Evolutionary conservation across 257 asterid genomes (phyloP), one percentile per base, ranked within the genome.

Genomic region (Lycium ferocissimum): DNA sequence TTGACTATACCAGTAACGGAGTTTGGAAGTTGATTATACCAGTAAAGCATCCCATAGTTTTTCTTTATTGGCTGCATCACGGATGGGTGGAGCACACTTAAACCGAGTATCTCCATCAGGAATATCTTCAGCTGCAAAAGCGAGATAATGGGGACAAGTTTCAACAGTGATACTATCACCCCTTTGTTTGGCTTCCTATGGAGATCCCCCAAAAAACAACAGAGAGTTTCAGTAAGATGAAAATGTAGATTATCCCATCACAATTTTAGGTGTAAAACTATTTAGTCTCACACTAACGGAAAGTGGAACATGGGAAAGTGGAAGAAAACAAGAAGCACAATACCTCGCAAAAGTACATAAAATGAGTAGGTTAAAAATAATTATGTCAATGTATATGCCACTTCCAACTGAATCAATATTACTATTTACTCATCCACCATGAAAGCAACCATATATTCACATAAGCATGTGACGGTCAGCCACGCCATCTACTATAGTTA

Each of bases 81-180:
- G 97, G 81, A 96, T 95, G 26, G 99, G 99, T 79, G 99, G 99
- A 83, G 98, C 91, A 59, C 99, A 96, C 93, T 96, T 96, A 89
- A 93, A 96, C 40, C 99, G 98, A 71, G 98, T 96, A 86, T 96
- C 98, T 84, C 98, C 99, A 79, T 96, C 98, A 69, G 91, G 92
- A 84, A 96, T 95, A 75, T 94, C 96, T 89, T 96, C 98, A 79
- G 98, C 97, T 81, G 99, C 92, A 91, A 96, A 96, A 71, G 99
- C 98, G 89, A 96, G 90, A 89, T 96, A 95, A 88, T 95, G 99
- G 75, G 99, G 99, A 92, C 98, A 96, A 13, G 99, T 96, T 90
- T 96, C 99, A 65, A 96, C 97, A 2, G 94, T 91, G 83, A 96
- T 59, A 82, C 98, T 96, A 81, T 95, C 98, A 79, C 99, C 98